Percentiles rank a stretch among this genome's conserved stretches.
Conservation (phyloP, 2,329 filamentous ascomycete species). For the Sarocladium strictum region DNA sequence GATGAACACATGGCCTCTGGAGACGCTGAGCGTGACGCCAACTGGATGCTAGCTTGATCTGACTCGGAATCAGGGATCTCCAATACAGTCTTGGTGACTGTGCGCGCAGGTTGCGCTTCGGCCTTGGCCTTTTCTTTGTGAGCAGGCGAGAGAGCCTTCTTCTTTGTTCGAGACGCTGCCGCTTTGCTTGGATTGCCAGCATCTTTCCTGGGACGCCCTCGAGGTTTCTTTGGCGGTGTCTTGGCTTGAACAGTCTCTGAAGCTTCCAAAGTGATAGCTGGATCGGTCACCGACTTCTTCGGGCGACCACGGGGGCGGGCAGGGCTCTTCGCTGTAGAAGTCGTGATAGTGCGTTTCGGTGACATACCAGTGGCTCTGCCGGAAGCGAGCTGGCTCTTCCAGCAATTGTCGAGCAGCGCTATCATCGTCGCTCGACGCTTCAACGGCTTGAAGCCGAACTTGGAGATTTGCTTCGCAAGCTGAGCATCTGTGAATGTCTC, state of each 20-base stretch:
- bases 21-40: conserved; percentile 6
- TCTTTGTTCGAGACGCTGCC: background rate
- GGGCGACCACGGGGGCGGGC: conserved; percentile 33
- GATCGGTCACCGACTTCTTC: conserved; percentile 25
- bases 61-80: conserved; percentile 50
- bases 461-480: conserved; percentile 53
- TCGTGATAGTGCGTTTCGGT: conserved; percentile 6
- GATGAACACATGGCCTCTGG: conserved; percentile 14
- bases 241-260: conserved; percentile 12
- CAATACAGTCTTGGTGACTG: conserved; percentile 16
- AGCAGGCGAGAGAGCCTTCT: conserved; percentile 14
- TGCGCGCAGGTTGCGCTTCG: conserved; percentile 12
- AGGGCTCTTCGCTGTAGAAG: conserved; percentile 12
- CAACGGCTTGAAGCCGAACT: conserved; percentile 67
- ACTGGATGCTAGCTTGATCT: conserved; percentile 24
- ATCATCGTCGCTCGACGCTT: conserved; percentile 66
- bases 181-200: conserved; percentile 3
- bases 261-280: background rate
- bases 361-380: conserved; percentile 7
- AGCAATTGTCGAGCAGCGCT: conserved; percentile 62
- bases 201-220: conserved; percentile 15
- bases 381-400: conserved; percentile 49
- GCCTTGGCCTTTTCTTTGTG: conserved; percentile 13
- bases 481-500: conserved; percentile 56
- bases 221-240: conserved; percentile 8